Percentiles rank a stretch among this genome's conserved stretches.
Evolutionary conservation across 768 basidiomycete species (phyloP).

Genomic region (Clavaria fumosa): DNA sequence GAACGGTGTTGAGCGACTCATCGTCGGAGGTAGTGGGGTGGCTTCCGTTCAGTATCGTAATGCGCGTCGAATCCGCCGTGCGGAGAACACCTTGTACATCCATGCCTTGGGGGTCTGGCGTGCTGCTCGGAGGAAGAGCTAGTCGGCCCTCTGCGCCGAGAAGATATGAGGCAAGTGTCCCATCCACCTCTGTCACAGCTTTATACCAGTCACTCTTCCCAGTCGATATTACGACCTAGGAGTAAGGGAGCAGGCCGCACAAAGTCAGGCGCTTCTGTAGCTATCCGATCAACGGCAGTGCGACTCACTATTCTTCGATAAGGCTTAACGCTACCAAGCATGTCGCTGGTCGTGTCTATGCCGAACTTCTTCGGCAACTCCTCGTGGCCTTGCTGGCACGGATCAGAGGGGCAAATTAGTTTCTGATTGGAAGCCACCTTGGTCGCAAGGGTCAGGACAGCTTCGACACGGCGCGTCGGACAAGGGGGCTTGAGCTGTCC

Average conservation of each 20-base stretch:
- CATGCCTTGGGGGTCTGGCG: conserved; percentile 16
- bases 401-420: conserved; percentile 17
- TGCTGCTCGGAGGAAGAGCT: no score
- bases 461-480: conserved; percentile 51
- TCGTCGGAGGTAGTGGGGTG: conserved; percentile 58
- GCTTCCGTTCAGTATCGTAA: conserved; percentile 75
- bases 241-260: conserved; percentile 1
- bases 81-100: conserved; percentile 32
- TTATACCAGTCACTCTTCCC: conserved; percentile 81
- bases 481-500: conserved; percentile 45
- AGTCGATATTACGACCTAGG: conserved; percentile 74
- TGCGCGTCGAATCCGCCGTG: conserved; percentile 34
- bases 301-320: conserved; percentile 59
- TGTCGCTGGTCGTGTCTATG: conserved; percentile 61
- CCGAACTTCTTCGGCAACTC: conserved; percentile 60
- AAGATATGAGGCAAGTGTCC: conserved; percentile 55
- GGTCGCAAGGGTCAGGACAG: conserved; percentile 67
- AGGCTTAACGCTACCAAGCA: conserved; percentile 79
- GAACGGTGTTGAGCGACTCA: conserved; percentile 52
- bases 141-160: conserved; percentile 21
- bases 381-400: conserved; percentile 41
- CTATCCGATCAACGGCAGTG: background rate
- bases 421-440: conserved; percentile 24
- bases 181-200: conserved; percentile 57
- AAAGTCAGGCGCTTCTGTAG: background rate